Evolutionary conservation across 768 basidiomycete genomes (phyloP).

Genomic region (Collybia sp.): DNA sequence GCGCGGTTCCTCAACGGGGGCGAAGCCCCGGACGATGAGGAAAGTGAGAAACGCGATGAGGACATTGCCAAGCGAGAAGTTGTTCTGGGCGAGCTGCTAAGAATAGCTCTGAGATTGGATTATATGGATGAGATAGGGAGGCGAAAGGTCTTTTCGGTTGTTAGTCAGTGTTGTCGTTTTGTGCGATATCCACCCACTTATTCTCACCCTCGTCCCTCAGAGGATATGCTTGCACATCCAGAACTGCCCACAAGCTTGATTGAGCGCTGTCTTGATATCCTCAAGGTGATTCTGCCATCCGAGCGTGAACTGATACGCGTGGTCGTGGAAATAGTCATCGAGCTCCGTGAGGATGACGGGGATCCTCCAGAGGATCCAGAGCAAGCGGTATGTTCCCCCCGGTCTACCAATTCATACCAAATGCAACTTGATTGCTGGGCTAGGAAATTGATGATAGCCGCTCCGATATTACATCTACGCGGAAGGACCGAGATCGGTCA

Average conservation of each 20-base stretch:
- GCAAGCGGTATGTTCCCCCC: constrained; percentile 8
- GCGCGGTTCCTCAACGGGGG: constrained; percentile 25
- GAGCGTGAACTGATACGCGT: constrained; percentile 86
- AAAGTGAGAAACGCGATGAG: constrained; percentile 49
- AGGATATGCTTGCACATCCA: constrained; percentile 86
- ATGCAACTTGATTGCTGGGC: too few species aligned
- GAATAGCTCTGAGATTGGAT: constrained; percentile 78
- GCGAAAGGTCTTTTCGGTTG: constrained; percentile 84
- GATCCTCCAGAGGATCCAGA: constrained; percentile 25
- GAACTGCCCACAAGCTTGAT: constrained; percentile 76
- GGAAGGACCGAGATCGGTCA: constrained; percentile 22
- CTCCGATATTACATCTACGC: constrained; percentile 20
- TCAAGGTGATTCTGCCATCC: constrained; percentile 75
- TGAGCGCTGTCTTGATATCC: constrained; percentile 77
- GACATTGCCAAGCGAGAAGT: constrained; percentile 63
- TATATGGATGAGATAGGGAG: constrained; percentile 94
- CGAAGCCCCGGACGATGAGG: constrained; percentile 34
- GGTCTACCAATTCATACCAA: too few species aligned
- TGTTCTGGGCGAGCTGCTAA: constrained; percentile 76
- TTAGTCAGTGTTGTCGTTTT: constrained; percentile 52
- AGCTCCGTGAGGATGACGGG: constrained; percentile 49
- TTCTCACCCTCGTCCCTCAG: constrained; percentile 26
- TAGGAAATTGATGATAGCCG: constrained; percentile 18
- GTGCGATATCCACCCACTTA: neutral
- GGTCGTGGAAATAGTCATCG: constrained; percentile 84